Evolutionary conservation across 305 asterid species (phyloP), one percentile per base, ranked within the genome.

Genomic region (Fraxinus albicans): DNA sequence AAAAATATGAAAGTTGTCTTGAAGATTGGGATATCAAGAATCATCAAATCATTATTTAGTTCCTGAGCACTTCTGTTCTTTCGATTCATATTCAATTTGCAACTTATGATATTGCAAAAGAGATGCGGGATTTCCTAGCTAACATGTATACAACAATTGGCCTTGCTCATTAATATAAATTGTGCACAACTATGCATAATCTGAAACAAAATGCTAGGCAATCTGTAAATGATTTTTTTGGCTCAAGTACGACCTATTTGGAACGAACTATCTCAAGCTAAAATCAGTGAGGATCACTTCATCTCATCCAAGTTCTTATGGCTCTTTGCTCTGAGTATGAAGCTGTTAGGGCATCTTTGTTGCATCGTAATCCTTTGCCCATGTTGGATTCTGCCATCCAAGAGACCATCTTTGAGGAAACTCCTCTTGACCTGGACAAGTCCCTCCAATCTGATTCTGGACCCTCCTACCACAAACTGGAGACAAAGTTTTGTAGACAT

Each of bases 281-380:
- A 53, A 53, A 53, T 15, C 21, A 53, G 63, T 53, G 21, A 53
- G 7, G 7, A 12, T 17, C n/a, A 12, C 81, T 79, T 29, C 81
- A 36, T 19, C 81, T 60, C 3, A 63, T 79, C 10, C 70, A 79
- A 69, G 76, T 79, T 79, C 75, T 79, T 21, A 79, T 79, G 76
- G 76, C 76, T 19, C 75, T 79, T n/a, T 38, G 36, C 3, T 76
- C 8, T 60, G 81, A 63, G 58, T 79, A 58, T 58, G 36, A 78
- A 60, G 44, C 33, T 8, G 75, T 78, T 27, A 10, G 42, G 29
- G 55, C 40, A 40, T 40, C 47, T 40, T 40, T 40, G 47, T 40
- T 8, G 47, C 47, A 40, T 40, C 3, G 47, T 40, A 40, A 40
- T 40, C 47, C 47, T 40, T 0, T 8, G 12, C 2, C 13, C 3